Base-by-base conservation (phyloP, 257 asterid genomes). In the Solanum bulbocastanum region DNA sequence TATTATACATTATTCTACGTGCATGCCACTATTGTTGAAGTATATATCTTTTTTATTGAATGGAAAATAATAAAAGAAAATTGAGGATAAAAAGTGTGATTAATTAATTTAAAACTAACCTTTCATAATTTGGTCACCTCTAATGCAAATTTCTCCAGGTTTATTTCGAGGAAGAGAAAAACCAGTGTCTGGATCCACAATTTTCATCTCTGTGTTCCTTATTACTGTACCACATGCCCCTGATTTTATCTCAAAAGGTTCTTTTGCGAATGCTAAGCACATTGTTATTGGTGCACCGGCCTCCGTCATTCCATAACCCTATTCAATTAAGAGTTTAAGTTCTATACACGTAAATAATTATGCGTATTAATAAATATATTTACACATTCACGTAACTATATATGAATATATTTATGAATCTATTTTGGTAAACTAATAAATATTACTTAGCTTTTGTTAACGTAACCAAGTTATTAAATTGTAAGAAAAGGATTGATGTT, bases 241-340 rank as follows among this genome's bases (percentile, higher is more conserved):
- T 2, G 99, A 94, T 89, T 97, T 97, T 1, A 97, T 93, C 93
- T 95, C 96, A 15, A 90, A 90, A 0, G 98, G 91, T 36, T 96
- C 96, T 87, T 97, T 97, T 0, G 98, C 98, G 68, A 97, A 96
- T 5, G 96, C 98, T 87, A 94, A 90, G 76, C 99, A 94, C 99
- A 97, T 96, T 22, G 99, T 91, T 49, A 97, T 88, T 23, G 96
- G 98, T 3, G 99, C 98, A 8, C 99, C 99, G 0, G 98, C 99
- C 83, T 97, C 98, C 0, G 98, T 97, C 99, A 97, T 97, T 9
- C 99, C 99, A 58, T 97, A 97, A 2, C 98, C 99, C 99, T 73
- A 36, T 73, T 36, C 16, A 36, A 0, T 73, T 12, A 10, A 18
- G 27, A 73, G 8, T 36, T 35, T 36, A 36, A 9, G 3, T 20